A percentile compares a stretch with the other conserved stretches of the same genome.
Conservation (phyloP, 148 eudicot species). For the Heliosperma pusillum region DNA sequence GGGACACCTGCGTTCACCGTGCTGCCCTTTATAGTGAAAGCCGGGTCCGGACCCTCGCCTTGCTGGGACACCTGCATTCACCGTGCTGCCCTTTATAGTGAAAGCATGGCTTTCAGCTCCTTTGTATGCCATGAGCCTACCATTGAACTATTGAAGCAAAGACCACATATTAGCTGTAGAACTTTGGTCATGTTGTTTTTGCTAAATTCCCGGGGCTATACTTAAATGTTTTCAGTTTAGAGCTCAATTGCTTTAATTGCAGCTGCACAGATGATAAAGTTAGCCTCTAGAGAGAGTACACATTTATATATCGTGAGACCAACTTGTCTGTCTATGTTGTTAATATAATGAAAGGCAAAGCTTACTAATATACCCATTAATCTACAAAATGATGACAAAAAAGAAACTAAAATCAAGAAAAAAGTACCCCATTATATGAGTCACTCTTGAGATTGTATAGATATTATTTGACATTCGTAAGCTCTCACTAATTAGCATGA, state of each 20-base stretch:
- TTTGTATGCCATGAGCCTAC: neutral
- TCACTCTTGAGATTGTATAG: too few species aligned
- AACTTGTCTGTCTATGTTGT: neutral
- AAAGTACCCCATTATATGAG: too few species aligned
- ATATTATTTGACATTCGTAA: neutral
- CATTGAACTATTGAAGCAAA: neutral
- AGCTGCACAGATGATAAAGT: neutral
- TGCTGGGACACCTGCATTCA: too few species aligned
- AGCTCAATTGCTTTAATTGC: slow-evolving; percentile 1
- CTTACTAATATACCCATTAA: too few species aligned
- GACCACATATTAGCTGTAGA: neutral
- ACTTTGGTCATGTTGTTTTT: neutral
- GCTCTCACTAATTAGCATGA: neutral
- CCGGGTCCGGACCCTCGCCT: too few species aligned
- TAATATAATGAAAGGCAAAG: too few species aligned
- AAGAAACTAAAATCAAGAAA: neutral
- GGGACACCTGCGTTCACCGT: too few species aligned
- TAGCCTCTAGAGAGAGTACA: neutral
- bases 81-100: too few species aligned
- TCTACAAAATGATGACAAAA: neutral
- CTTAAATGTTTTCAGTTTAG: neutral
- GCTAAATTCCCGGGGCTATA: neutral
- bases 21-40: too few species aligned
- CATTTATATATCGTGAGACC: neutral
- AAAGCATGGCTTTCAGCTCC: neutral